Evolutionary conservation across 1,139 yeast genomes (phyloP), one percentile per base, ranked within the genome.

Genomic region (Hansenula sp.): DNA sequence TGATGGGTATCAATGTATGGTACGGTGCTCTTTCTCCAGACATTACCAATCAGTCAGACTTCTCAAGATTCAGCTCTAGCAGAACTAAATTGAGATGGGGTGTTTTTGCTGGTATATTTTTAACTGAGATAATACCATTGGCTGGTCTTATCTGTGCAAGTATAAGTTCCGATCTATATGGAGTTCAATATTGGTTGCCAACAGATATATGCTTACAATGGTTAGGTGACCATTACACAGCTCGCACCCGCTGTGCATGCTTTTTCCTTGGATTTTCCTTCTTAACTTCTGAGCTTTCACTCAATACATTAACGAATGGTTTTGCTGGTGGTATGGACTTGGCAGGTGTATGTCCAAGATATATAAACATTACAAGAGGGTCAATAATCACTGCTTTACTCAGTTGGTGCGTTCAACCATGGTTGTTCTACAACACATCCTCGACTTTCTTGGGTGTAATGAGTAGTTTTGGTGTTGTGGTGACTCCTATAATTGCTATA

Each of bases 21-120:
- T 63, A 61, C 39, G 64, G 66, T 16, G 55, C 60, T 18, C 38
- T 66, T 14, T 56, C 68, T 14, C 61, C 72, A 1, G 71, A 61
- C 43, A 56, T 67, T 24, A 60, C 73, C 22, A 71, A 72, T 49
- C 71, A 68, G 45, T 53, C 70, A 30, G 77, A 72, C 49, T 71
- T 58, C 46, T 59, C 75, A 5, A 55, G 77, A 44, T 72, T 69
- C 53, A 60, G 63, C 22, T 44, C 47, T 16, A 42, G 53, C 20
- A 46, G 45, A 28, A 51, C 44, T 36, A 49, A 54, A 34, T 46
- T 55, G 1, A 34, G 47, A 25, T 20, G 42, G 41, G 61, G 65
- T 44, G 43, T 55, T 29, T 36, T 58, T 43, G 40, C 60, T 28
- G 56, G 63, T 38, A 53, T 59, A 36, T 52, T 54, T 40, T 42